Evolutionary conservation across 192 early-diverging fungal species (phyloP).

Genomic region (Linnemannia exigua): DNA sequence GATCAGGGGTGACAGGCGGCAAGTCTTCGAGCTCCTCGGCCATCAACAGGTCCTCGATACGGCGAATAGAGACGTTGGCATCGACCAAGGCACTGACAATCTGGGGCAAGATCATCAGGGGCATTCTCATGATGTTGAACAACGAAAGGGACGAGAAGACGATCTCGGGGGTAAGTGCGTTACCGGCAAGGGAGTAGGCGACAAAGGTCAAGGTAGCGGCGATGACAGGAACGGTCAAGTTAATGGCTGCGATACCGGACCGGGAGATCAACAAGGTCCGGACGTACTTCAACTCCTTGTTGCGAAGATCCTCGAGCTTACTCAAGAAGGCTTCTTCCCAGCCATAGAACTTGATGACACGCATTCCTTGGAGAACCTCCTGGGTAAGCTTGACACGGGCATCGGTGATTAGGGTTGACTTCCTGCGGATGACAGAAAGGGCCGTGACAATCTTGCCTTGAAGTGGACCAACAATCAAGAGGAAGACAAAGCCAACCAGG

Average conservation of each 20-base stretch:
- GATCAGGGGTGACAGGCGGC: conserved; percentile 55
- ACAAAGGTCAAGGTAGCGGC: conserved; percentile 68
- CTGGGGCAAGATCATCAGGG: conserved; percentile 86
- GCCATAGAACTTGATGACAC: conserved; percentile 82
- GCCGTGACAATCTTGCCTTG: conserved; percentile 46
- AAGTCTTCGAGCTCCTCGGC: conserved; percentile 73
- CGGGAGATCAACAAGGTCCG: conserved; percentile 51
- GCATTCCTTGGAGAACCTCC: conserved; percentile 79
- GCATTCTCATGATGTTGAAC: conserved; percentile 96
- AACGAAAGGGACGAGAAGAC: conserved; percentile 92
- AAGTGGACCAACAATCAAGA: conserved; percentile 59
- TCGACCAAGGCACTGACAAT: conserved; percentile 86
- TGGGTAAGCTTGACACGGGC: conserved; percentile 78
- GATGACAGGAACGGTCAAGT: conserved; percentile 55
- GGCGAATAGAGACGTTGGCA: conserved; percentile 85
- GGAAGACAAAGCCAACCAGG: conserved; percentile 71
- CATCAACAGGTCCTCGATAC: conserved; percentile 84
- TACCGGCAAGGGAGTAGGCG: conserved; percentile 60
- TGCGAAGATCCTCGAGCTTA: conserved; percentile 57
- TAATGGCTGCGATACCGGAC: conserved; percentile 58
- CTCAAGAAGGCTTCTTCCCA: conserved; percentile 70
- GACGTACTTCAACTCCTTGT: conserved; percentile 55
- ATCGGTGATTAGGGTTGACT: conserved; percentile 73
- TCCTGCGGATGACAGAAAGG: conserved; percentile 53
- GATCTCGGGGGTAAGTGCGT: conserved; percentile 73